Conservation (phyloP, 2,329 filamentous ascomycete species). For the Cercospora sojina region DNA sequence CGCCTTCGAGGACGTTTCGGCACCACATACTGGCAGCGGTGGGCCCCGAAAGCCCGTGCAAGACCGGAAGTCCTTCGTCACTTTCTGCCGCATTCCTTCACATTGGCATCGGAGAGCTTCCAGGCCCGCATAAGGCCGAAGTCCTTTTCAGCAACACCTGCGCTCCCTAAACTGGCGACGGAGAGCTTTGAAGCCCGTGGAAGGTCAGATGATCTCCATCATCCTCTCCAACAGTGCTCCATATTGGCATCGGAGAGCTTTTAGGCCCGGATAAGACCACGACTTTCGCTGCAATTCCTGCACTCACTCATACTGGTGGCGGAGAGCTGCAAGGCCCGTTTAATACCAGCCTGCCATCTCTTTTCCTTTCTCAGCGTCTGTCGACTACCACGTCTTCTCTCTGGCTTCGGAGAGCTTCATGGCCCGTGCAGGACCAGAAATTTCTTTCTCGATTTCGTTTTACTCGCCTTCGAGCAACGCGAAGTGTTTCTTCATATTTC, state of each 20-base stretch:
- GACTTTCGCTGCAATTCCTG: not conserved
- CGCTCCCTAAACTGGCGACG: not conserved
- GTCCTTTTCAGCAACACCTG: not conserved
- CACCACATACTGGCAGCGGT: not conserved
- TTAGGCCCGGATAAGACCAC: not conserved
- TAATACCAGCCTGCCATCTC: not conserved
- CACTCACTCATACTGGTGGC: not conserved
- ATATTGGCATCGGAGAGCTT: not conserved
- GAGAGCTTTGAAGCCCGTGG: not conserved
- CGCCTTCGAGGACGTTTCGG: not conserved
- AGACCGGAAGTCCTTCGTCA: too few species aligned
- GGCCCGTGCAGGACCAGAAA: not conserved
- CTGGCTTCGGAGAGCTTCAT: not conserved
- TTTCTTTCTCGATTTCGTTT: not conserved
- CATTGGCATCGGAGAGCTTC: not conserved
- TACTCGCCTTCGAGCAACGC: not conserved
- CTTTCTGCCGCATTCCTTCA: not conserved
- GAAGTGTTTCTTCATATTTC: not conserved
- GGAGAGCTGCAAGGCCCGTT: not conserved
- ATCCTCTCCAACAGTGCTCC: not conserved
- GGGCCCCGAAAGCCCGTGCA: not conserved
- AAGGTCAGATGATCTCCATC: not conserved
- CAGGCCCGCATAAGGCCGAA: not conserved
- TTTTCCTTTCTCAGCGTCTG: not conserved
- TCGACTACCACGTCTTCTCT: not conserved